Percentiles rank a stretch among this genome's conserved stretches.
Conservation (phyloP, 2,329 filamentous ascomycete species). For the Ophiosphaerella herpotricha region DNA sequence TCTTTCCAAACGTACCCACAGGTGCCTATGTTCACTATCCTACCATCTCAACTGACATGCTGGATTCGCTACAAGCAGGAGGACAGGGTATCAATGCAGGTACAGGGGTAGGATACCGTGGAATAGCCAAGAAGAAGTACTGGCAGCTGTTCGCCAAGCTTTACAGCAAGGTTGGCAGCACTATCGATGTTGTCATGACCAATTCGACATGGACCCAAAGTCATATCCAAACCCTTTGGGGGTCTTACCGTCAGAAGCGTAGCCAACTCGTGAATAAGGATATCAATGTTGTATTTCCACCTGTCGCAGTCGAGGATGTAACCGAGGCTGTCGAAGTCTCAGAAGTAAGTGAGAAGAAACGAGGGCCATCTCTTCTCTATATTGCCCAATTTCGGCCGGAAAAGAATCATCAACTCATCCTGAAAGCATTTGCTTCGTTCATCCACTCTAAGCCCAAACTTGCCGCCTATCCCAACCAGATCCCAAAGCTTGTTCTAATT, state of each 20-base stretch:
- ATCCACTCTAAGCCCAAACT: constrained; percentile 47
- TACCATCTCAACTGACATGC: constrained; percentile 98
- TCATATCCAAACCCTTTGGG: constrained; percentile 81
- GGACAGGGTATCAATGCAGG: constrained; percentile 80
- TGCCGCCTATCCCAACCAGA: constrained; percentile 51
- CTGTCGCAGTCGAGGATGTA: constrained; percentile 86
- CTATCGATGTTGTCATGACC: constrained; percentile 93
- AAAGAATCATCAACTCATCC: constrained; percentile 89
- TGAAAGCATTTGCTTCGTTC: constrained; percentile 82
- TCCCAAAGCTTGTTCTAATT: constrained; percentile 77
- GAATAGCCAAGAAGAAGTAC: constrained; percentile 75
- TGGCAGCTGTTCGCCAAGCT: constrained; percentile 83
- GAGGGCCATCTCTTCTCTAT: constrained; percentile 79
- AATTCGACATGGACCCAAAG: constrained; percentile 92
- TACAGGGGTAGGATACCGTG: constrained; percentile 72
- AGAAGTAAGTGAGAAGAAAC: constrained; percentile 67
- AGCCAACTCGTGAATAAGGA: constrained; percentile 56
- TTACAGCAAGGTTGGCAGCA: constrained; percentile 81
- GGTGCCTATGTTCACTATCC: constrained; percentile 97
- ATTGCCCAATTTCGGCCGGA: constrained; percentile 97
- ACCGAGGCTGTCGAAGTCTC: constrained; percentile 74
- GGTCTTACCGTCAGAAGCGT: constrained; percentile 51
- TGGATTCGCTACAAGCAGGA: constrained; percentile 68
- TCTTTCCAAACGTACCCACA: constrained; percentile 81
- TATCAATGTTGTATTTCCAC: constrained; percentile 84